phyloP scores from a whole-genome alignment of 1,284 basidiomycete genomes.

The Cryptococcus sp. region DNA sequence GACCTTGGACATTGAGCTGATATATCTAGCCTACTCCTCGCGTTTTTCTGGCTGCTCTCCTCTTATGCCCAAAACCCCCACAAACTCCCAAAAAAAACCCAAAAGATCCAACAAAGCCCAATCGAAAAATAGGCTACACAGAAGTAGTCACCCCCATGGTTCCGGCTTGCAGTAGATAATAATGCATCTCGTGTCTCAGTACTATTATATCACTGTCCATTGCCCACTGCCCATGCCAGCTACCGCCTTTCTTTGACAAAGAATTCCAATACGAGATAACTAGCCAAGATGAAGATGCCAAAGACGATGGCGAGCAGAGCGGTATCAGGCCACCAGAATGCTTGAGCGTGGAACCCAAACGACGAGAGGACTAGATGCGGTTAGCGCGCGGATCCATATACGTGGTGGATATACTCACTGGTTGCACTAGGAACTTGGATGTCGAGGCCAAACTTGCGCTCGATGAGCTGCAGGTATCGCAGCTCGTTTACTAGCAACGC shows the following conservation, averaged over 20 bases:
- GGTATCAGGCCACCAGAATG: slow-evolving; percentile 95
- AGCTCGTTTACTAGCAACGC: slow-evolving; percentile 93
- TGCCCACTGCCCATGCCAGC: too few species aligned
- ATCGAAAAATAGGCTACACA: too few species aligned
- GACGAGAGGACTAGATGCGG: slow-evolving; percentile 60
- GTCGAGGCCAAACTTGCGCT: slow-evolving; percentile 88
- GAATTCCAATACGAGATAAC: slow-evolving; percentile 74
- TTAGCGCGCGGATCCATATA: background rate
- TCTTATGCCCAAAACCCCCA: too few species aligned
- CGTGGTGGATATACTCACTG: slow-evolving; percentile 42
- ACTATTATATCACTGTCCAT: too few species aligned
- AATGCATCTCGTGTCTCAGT: too few species aligned
- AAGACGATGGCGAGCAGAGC: slow-evolving; percentile 77
- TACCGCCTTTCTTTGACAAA: slow-evolving; percentile 86
- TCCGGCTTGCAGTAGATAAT: too few species aligned
- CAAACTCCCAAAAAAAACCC: too few species aligned
- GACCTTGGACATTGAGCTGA: too few species aligned
- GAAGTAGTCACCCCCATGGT: too few species aligned
- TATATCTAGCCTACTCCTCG: too few species aligned
- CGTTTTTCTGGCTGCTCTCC: too few species aligned
- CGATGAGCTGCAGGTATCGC: slow-evolving; percentile 84
- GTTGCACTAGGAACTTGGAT: slow-evolving; percentile 90
- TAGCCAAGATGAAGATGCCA: slow-evolving; percentile 63
- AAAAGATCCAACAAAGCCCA: too few species aligned
- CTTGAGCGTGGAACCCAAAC: slow-evolving; percentile 81